phyloP scores from a whole-genome alignment of 371 early-diverging fungal genomes.

The Mycotypha africana region DNA sequence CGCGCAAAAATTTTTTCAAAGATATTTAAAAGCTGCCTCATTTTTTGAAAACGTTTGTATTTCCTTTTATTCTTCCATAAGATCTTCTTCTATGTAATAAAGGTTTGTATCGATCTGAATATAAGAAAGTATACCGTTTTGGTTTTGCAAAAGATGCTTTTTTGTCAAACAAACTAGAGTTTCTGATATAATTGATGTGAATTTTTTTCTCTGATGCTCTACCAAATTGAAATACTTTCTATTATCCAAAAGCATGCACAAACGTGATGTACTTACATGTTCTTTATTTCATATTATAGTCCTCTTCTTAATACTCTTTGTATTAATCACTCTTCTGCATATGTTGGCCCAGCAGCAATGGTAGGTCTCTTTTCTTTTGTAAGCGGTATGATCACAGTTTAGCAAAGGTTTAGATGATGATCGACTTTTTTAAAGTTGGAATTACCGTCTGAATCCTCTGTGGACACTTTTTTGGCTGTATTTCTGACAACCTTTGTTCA shows the following conservation, averaged over 20 bases:
- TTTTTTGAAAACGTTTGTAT: too few species aligned
- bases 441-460: slow-evolving; percentile 44
- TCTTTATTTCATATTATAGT: background rate
- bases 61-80: too few species aligned
- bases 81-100: too few species aligned
- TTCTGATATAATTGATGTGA: slow-evolving; percentile 44
- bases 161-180: slow-evolving; percentile 54
- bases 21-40: too few species aligned
- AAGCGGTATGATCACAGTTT: too few species aligned
- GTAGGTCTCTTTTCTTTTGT: too few species aligned
- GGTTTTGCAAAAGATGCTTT: slow-evolving; percentile 34
- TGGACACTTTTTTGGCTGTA: slow-evolving; percentile 42
- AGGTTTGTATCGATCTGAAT: slow-evolving; percentile 7
- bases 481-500: slow-evolving; percentile 22
- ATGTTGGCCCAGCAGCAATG: too few species aligned
- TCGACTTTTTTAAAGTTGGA: slow-evolving; percentile 39
- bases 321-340: too few species aligned
- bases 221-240: too few species aligned
- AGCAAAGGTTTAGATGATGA: slow-evolving; percentile 30
- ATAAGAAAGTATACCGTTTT: background rate
- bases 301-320: background rate
- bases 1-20: too few species aligned
- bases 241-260: too few species aligned
- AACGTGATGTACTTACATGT: background rate
- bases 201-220: slow-evolving; percentile 38